A percentile compares a stretch with the other conserved stretches of the same genome.
These are phyloP conservation scores for Moniliella sp. DNA, from an alignment of 1,284 basidiomycete species.

Conservation along the genomic window DNA sequence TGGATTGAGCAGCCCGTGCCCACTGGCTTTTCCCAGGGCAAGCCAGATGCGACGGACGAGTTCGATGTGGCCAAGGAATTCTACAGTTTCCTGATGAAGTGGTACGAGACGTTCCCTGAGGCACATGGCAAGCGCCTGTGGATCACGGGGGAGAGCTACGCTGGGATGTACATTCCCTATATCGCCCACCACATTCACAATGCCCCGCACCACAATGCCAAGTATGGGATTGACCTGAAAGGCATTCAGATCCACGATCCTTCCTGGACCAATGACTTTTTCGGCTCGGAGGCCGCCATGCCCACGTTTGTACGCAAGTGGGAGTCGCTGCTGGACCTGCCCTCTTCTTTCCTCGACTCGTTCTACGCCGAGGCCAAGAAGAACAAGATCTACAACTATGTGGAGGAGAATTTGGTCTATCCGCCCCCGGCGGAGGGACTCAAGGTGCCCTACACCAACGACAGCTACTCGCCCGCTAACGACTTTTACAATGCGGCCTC, in stretches of 20 bases:
- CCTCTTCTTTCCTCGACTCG: slow-evolving; percentile 5
- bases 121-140: slow-evolving; percentile 11
- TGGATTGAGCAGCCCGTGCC: slow-evolving; percentile 66
- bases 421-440: slow-evolving; percentile 6
- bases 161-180: slow-evolving; percentile 97
- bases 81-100: slow-evolving; percentile 20
- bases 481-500: not conserved
- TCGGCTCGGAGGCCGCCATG: slow-evolving; percentile 14
- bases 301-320: slow-evolving; percentile 6
- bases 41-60: slow-evolving; percentile 41
- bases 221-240: slow-evolving; percentile 15
- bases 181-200: slow-evolving; percentile 38
- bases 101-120: slow-evolving; percentile 13
- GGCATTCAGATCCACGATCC: slow-evolving; percentile 29
- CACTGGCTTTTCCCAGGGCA: slow-evolving; percentile 57
- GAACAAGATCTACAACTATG: slow-evolving; percentile 13
- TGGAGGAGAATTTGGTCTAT: slow-evolving; percentile 17
- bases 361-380: slow-evolving; percentile 9
- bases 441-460: slow-evolving; percentile 3
- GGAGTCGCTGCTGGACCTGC: slow-evolving; percentile 4
- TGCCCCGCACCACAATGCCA: slow-evolving; percentile 7
- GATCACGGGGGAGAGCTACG: slow-evolving; percentile 45
- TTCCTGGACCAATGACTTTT: slow-evolving; percentile 9
- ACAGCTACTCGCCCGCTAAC: slow-evolving; percentile 4
- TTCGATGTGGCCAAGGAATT: slow-evolving; percentile 33